Evolutionary conservation across 768 basidiomycete species (phyloP).

Genomic region (Albatrellus ellisii): DNA sequence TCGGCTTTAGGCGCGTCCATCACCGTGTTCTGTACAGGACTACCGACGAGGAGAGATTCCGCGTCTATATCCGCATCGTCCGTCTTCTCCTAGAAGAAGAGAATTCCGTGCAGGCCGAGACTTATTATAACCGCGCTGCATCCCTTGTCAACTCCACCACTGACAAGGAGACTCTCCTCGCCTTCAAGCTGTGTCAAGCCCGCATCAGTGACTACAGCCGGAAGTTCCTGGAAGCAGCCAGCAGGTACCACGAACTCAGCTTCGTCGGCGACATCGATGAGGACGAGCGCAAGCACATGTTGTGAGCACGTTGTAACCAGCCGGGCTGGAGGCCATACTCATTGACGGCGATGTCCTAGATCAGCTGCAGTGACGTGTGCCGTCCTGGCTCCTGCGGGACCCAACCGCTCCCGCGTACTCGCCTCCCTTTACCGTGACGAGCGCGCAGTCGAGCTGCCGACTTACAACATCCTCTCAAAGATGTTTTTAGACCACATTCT

Average conservation of each 20-base stretch:
- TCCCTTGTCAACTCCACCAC: constrained; percentile 70
- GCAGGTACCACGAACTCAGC: constrained; percentile 88
- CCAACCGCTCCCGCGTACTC: constrained; percentile 86
- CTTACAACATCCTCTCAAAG: constrained; percentile 86
- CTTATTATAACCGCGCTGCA: constrained; percentile 93
- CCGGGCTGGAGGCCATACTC: background rate
- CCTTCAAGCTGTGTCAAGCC: constrained; percentile 90
- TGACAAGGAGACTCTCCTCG: constrained; percentile 68
- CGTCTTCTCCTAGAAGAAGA: constrained; percentile 91
- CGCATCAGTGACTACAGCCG: constrained; percentile 87
- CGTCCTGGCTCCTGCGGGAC: constrained; percentile 93
- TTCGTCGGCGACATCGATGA: constrained; percentile 88
- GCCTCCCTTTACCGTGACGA: constrained; percentile 93
- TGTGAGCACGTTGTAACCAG: constrained; percentile 37
- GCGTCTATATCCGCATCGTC: constrained; percentile 87
- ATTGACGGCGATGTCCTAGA: constrained; percentile 25
- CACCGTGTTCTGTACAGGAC: constrained; percentile 7
- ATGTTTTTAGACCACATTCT: constrained; percentile 99
- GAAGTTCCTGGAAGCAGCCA: constrained; percentile 90
- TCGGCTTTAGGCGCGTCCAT: background rate
- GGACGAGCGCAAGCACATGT: constrained; percentile 79
- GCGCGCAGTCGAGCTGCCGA: constrained; percentile 64
- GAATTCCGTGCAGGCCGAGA: constrained; percentile 95
- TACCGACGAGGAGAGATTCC: constrained; percentile 73
- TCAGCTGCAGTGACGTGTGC: constrained; percentile 91